phyloP scores from a whole-genome alignment of 228 moss, liverwort and hornwort species.

The Sphagnum magellanicum region DNA sequence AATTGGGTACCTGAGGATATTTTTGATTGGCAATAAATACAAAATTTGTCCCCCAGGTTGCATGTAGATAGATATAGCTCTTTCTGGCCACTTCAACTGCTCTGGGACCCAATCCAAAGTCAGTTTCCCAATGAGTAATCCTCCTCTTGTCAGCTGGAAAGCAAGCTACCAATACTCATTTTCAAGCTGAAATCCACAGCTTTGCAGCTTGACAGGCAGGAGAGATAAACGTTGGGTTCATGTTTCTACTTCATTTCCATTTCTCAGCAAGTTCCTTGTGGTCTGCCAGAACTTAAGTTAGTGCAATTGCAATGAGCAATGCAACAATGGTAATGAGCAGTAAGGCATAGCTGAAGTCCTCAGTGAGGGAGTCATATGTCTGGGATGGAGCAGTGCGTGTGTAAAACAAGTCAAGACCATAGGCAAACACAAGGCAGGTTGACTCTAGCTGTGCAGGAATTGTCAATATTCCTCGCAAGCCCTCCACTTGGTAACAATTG shows the following conservation, averaged over 20 bases:
- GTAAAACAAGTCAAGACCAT: conserved; percentile 81
- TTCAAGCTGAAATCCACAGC: too few species aligned
- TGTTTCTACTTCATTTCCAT: conserved; percentile 52
- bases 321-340: conserved; percentile 85
- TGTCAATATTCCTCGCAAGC: conserved; percentile 77
- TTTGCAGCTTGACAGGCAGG: too few species aligned
- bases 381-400: conserved; percentile 86
- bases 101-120: too few species aligned
- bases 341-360: conserved; percentile 90
- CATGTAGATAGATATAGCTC: too few species aligned
- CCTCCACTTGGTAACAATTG: conserved; percentile 74
- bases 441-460: conserved; percentile 87
- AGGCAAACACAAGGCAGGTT: conserved; percentile 81
- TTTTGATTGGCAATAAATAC: too few species aligned
- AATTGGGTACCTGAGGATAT: too few species aligned
- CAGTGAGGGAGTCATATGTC: conserved; percentile 86
- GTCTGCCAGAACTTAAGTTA: conserved; percentile 84
- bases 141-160: too few species aligned
- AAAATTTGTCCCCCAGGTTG: too few species aligned
- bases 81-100: too few species aligned
- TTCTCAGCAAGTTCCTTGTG: conserved; percentile 87
- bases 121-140: too few species aligned
- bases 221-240: too few species aligned
- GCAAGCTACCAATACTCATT: too few species aligned
- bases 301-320: conserved; percentile 70